A percentile compares a stretch with the other conserved stretches of the same genome.
phyloP scores from a whole-genome alignment of 306 rosid species.

The Sesbania bispinosa region DNA sequence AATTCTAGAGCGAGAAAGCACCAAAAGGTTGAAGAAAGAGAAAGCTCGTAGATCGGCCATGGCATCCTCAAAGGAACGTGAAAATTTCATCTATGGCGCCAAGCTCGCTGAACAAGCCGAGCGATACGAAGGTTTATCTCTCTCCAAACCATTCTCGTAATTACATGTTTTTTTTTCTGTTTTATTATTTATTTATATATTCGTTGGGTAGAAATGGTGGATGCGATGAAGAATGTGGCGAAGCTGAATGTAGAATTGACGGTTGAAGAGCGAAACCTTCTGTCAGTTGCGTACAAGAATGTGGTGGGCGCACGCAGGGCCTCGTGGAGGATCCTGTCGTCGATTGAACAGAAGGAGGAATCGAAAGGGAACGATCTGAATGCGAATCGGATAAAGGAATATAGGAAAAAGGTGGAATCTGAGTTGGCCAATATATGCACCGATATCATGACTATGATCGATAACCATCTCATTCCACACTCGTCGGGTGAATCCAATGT shows the following conservation, averaged over 20 bases:
- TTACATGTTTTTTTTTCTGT: neutral
- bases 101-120: conserved; percentile 76
- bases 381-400: conserved; percentile 48
- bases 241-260: conserved; percentile 53
- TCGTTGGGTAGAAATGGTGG: conserved; percentile 56
- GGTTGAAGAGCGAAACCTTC: conserved; percentile 55
- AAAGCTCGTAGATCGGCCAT: conserved; percentile 31
- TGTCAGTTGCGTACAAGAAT: conserved; percentile 55
- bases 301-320: conserved; percentile 59
- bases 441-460: conserved; percentile 52
- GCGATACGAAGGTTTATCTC: conserved; percentile 48
- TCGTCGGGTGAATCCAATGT: conserved; percentile 42
- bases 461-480: conserved; percentile 48
- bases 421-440: conserved; percentile 46
- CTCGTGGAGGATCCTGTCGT: conserved; percentile 61
- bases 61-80: conserved; percentile 52
- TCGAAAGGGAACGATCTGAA: conserved; percentile 42
- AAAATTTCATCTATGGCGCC: conserved; percentile 54
- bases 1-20: neutral
- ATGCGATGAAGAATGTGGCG: conserved; percentile 56
- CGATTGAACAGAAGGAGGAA: conserved; percentile 57
- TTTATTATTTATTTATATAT: neutral
- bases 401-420: conserved; percentile 45
- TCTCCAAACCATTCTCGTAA: neutral
- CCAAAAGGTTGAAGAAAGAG: conserved; percentile 15